Evolutionary conservation across 176 grass and related monocot genomes (phyloP), one percentile per base, ranked within the genome.

Genomic region (Paspalum notatum): DNA sequence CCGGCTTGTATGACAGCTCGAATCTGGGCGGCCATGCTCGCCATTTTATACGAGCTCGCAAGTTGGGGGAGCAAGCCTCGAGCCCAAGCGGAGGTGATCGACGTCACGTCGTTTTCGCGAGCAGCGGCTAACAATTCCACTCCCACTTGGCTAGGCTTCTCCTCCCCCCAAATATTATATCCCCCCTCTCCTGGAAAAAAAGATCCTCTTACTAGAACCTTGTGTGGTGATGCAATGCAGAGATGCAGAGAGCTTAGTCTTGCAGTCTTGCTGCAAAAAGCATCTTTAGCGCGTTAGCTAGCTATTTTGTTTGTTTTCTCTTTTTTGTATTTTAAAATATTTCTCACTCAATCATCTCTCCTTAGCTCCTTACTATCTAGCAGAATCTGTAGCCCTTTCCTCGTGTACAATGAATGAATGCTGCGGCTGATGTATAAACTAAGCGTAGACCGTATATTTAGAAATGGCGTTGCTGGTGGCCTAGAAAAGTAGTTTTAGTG

Each of bases 1-100:
- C 88, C 88, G 74, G 79, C 79, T 67, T 86, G 83, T 83, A 66
- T 90, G 87, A 77, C 88, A 86, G 59, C 59, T 90, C 86, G 88
- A 86, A 90, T 90, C 83, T 90, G 58, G 60, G 76, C 51, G 60
- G 67, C 88, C 72, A 51, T 61, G 88, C 72, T 85, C 73, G 72
- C 66, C 83, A 82, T 86, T 86, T 90, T 90, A 90, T 90, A 90
- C 78, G 72, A 77, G 49, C 42, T 54, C 52, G 74, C 54, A 25
- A 82, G 72, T 38, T 83, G 72, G 68, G 61, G 13, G 46, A 27
- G n/a, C n/a, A n/a, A n/a, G n/a, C n/a, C n/a, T n/a, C n/a, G n/a
- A n/a, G 24, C 46, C 32, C 8, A 18, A n/a, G 43, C 14, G 24
- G 73, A 72, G 66, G 74, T 12, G 75, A 88, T 88, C 5, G 69